Conservation (phyloP, 2,329 filamentous ascomycete genomes). For the Colletotrichum liriopes region DNA sequence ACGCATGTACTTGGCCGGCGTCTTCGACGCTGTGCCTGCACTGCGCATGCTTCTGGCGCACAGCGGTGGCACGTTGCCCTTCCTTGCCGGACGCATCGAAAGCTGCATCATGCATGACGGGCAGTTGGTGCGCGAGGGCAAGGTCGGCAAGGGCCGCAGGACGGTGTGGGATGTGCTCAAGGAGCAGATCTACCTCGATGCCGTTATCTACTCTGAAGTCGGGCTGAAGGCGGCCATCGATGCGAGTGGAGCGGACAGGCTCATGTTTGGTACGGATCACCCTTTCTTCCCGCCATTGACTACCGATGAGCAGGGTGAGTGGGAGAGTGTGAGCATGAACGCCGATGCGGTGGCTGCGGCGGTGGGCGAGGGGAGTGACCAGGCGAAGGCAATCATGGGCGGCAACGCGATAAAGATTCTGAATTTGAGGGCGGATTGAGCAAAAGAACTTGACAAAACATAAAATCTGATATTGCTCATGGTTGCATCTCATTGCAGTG, state of each 20-base stretch:
- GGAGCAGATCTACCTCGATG: conserved; percentile 89
- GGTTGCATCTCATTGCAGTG: not conserved
- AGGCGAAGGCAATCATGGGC: conserved; percentile 70
- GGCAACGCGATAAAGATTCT: conserved; percentile 72
- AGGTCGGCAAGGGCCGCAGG: conserved; percentile 63
- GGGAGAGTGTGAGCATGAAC: conserved; percentile 76
- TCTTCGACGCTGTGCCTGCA: conserved; percentile 82
- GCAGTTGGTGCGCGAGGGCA: conserved; percentile 77
- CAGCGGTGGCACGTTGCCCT: conserved; percentile 89
- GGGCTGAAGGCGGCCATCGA: conserved; percentile 80
- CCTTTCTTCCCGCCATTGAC: conserved; percentile 87
- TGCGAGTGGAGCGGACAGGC: conserved; percentile 74
- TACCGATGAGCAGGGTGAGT: conserved; percentile 73
- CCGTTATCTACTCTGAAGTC: conserved; percentile 85
- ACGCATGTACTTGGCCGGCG: conserved; percentile 88
- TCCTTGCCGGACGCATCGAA: conserved; percentile 89
- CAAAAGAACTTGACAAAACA: not conserved
- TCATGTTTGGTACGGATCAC: conserved; percentile 88
- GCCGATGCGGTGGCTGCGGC: conserved; percentile 68
- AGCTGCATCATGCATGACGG: conserved; percentile 89
- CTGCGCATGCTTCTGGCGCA: conserved; percentile 87
- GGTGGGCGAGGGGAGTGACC: conserved; percentile 61
- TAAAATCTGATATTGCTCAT: not conserved
- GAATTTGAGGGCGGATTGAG: conserved; percentile 36
- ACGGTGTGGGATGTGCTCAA: conserved; percentile 71